These are phyloP conservation scores for Gossypium laxum DNA, from an alignment of 441 rosid species.

Conservation along the genomic window DNA sequence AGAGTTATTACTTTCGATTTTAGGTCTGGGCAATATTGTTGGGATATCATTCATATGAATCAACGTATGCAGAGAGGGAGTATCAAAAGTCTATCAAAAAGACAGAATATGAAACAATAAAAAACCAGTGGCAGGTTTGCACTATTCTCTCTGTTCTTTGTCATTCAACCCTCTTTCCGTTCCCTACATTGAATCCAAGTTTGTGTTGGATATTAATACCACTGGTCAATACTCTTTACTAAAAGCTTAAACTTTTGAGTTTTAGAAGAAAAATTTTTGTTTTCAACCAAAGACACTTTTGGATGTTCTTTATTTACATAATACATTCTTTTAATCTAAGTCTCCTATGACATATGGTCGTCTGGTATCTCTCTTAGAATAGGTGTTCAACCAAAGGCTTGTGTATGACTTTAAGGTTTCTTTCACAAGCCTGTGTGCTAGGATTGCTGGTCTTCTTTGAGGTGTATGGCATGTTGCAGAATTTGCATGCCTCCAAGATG, in stretches of 20 bases:
- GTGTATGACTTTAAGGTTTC: not conserved
- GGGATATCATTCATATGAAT: conserved; percentile 76
- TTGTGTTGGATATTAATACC: not conserved
- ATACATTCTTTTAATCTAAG: not conserved
- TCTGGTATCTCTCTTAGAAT: not conserved
- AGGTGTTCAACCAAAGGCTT: not conserved
- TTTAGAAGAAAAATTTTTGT: not conserved
- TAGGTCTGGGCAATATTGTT: conserved; percentile 84
- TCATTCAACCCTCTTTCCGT: not conserved
- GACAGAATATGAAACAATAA: conserved; percentile 64
- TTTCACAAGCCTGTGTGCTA: not conserved
- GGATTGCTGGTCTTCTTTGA: not conserved
- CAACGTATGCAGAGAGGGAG: conserved; percentile 85
- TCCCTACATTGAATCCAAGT: not conserved
- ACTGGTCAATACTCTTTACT: not conserved
- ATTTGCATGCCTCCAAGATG: not conserved
- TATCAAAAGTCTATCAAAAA: conserved; percentile 48
- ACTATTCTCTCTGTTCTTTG: not conserved
- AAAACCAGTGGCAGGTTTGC: conserved; percentile 86
- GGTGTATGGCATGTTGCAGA: not conserved
- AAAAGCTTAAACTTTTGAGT: not conserved
- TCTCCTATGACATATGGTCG: not conserved
- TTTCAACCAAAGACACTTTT: not conserved
- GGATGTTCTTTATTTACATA: not conserved
- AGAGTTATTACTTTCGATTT: conserved; percentile 18